A percentile compares a stretch with the other conserved stretches of the same genome.
Evolutionary conservation across 2,329 filamentous ascomycete species (phyloP).

Genomic region (Venturia oleaginea): DNA sequence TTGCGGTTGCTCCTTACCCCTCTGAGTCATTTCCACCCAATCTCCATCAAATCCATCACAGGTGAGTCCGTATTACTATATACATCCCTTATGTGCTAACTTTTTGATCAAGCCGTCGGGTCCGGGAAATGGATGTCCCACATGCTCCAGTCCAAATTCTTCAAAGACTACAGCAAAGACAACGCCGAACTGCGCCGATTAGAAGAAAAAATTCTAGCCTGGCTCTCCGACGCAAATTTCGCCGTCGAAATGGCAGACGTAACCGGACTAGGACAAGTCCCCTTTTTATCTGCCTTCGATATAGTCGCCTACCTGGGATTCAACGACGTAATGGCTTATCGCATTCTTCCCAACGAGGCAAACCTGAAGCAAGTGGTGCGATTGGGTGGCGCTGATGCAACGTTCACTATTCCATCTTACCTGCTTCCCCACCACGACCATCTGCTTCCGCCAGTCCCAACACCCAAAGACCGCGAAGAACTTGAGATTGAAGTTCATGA

Average conservation of each 20-base stretch:
- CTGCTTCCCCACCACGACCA: conserved; percentile 48
- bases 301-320: conserved; percentile 39
- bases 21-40: conserved; percentile 44
- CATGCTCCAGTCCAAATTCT: conserved; percentile 39
- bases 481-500: conserved; percentile 32
- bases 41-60: conserved; percentile 41
- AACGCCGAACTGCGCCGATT: conserved; percentile 38
- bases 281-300: conserved; percentile 39
- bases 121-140: conserved; percentile 43
- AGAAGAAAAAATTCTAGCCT: conserved; percentile 37
- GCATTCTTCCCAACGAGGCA: conserved; percentile 34
- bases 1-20: conserved; percentile 40
- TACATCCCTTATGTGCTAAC: neutral
- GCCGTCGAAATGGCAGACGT: conserved; percentile 40
- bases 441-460: conserved; percentile 36
- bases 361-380: conserved; percentile 40
- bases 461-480: conserved; percentile 24
- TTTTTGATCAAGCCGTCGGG: conserved; percentile 27
- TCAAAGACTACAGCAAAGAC: conserved; percentile 38
- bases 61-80: neutral
- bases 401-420: conserved; percentile 39
- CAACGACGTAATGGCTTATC: conserved; percentile 42
- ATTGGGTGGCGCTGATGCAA: conserved; percentile 42
- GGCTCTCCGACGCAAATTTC: conserved; percentile 46
- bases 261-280: conserved; percentile 37